Evolutionary conservation across 2,329 filamentous ascomycete species (phyloP), one percentile per base, ranked within the genome.

Genomic region (Mycosphaerella sp.): DNA sequence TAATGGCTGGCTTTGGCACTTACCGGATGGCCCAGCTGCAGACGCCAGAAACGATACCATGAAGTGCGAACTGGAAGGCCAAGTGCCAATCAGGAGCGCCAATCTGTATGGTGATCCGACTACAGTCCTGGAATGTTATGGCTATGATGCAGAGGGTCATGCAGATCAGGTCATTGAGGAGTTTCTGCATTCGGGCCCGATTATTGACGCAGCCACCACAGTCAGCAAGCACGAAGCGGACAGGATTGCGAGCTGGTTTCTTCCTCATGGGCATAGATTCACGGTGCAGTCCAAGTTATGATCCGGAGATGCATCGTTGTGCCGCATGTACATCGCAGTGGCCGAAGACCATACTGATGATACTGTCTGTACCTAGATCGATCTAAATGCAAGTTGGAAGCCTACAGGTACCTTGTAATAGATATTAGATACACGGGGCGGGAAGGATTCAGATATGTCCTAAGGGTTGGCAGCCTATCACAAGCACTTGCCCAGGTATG

Each of bases 91-190:
- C 37, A 59, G 67, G 18, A 72, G 67, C 54, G 58, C 66, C 17
- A 73, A 72, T 52, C 60, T 72, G n/a, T 72, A 73, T 52, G 67
- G 66, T 0, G 68, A 72, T 54, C 68, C 70, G 6, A 56, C 57
- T 39, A 69, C 64, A 2, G 67, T 70, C 10, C 55, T 70, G 35
- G 65, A 68, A 12, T 63, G 69, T 14, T 73, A 72, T 56, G 70
- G 65, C 2, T 74, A 72, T 56, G 69, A 73, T 57, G 68, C 62
- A n/a, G 68, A 72, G 49, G 57, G 49, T 16, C 64, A 70, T 54
- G 69, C 67, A 5, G 64, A 67, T n/a, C 53, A 61, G 10, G 66
- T 64, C 18, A 51, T 70, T 44, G 58, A 58, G 12, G 60, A 44
- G 6, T 63, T 54, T 44, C 52, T 66, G 30, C 63, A 63, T 44